Evolutionary conservation across 768 basidiomycete genomes (phyloP).

Genomic region (Lactarius akahatsu): DNA sequence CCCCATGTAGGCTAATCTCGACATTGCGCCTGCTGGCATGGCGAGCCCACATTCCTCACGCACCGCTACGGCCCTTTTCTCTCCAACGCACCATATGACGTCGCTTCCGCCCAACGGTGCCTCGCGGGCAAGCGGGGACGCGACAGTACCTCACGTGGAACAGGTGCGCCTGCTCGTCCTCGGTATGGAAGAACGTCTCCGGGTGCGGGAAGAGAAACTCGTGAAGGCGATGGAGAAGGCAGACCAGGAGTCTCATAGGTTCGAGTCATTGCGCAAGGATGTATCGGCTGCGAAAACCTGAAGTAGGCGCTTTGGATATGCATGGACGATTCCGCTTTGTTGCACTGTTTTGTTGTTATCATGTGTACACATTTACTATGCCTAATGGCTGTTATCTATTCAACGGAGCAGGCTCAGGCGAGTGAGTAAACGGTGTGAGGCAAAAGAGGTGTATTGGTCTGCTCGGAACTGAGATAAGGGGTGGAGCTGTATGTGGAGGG

Average conservation of each 20-base stretch:
- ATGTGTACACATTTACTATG: slow-evolving; percentile 20
- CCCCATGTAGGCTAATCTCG: slow-evolving; percentile 38
- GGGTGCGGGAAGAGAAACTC: slow-evolving; percentile 61
- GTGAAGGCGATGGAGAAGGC: slow-evolving; percentile 59
- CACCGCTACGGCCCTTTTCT: slow-evolving; percentile 33
- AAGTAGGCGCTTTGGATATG: neutral
- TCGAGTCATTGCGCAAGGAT: slow-evolving; percentile 46
- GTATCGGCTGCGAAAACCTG: slow-evolving; percentile 9
- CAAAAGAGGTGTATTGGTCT: neutral
- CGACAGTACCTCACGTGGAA: slow-evolving; percentile 60
- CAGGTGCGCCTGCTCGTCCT: slow-evolving; percentile 65
- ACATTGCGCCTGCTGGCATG: slow-evolving; percentile 36
- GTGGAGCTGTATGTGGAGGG: neutral
- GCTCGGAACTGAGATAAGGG: neutral
- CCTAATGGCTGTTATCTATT: slow-evolving; percentile 3
- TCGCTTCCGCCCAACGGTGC: neutral
- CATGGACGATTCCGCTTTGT: slow-evolving; percentile 5
- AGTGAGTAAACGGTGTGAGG: neutral
- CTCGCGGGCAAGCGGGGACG: slow-evolving; percentile 36
- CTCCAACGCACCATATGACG: slow-evolving; percentile 23
- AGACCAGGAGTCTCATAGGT: slow-evolving; percentile 55
- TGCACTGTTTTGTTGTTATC: slow-evolving; percentile 13
- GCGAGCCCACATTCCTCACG: slow-evolving; percentile 35
- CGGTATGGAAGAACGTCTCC: slow-evolving; percentile 74
- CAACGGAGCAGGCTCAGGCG: neutral